phyloP scores from a whole-genome alignment of 805 yeast species.

The Pichia gijzeniarum region DNA sequence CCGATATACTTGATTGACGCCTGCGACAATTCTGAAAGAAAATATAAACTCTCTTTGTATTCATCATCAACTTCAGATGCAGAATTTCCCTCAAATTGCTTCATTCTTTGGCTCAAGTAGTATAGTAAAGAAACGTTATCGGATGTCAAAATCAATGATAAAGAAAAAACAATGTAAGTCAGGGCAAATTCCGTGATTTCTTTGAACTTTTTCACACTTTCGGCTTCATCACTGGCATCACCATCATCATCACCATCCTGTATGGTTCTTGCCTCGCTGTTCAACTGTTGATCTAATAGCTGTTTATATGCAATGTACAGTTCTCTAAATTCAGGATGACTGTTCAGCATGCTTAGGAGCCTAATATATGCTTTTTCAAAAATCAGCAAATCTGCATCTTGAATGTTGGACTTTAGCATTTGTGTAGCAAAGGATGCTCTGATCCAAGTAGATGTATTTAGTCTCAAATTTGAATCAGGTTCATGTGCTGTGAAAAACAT shows the following conservation, averaged over 20 bases:
- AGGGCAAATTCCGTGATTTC: slow-evolving; percentile 43
- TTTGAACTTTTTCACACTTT: slow-evolving; percentile 1
- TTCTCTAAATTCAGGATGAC: slow-evolving; percentile 59
- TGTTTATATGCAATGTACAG: slow-evolving; percentile 22
- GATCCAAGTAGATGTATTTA: slow-evolving; percentile 63
- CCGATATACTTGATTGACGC: slow-evolving; percentile 53
- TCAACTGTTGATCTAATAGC: not conserved
- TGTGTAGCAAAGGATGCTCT: slow-evolving; percentile 44
- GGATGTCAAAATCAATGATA: slow-evolving; percentile 52
- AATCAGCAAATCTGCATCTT: slow-evolving; percentile 34
- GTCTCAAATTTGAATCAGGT: slow-evolving; percentile 46
- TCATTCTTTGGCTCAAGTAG: slow-evolving; percentile 71
- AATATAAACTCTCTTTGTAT: slow-evolving; percentile 36
- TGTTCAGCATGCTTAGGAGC: slow-evolving; percentile 63
- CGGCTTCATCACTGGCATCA: slow-evolving; percentile 2
- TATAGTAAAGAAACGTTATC: slow-evolving; percentile 68
- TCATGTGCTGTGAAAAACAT: slow-evolving; percentile 74
- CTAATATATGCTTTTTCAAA: slow-evolving; percentile 66
- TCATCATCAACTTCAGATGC: slow-evolving; percentile 30
- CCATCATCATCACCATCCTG: slow-evolving; percentile 11
- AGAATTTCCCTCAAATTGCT: slow-evolving; percentile 63
- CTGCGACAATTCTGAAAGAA: slow-evolving; percentile 70
- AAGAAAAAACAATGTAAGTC: slow-evolving; percentile 53
- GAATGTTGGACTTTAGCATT: slow-evolving; percentile 17
- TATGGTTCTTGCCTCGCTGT: slow-evolving; percentile 11